Base-by-base conservation (phyloP, 441 rosid species). In the Jatropha podagrica region DNA sequence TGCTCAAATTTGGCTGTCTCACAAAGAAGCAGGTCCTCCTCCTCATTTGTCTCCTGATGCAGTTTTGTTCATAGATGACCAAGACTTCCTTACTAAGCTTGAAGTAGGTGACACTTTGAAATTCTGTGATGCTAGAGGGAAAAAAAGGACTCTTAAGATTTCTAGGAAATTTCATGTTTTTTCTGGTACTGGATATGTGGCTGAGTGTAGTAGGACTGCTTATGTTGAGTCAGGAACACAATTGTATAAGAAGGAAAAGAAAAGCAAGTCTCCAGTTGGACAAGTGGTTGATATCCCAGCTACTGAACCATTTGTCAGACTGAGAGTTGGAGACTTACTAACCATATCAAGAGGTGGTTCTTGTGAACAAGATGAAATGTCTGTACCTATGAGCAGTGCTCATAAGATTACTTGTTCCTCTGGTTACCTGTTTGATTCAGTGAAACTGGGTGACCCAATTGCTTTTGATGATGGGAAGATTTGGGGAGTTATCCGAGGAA, bases 401-500 rank as follows among this genome's bases (percentile, higher is more conserved):
- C 84, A 87, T 76, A 87, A 80, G 77, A 65, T 89, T 68, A 76
- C 86, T 14, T 91, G 93, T 72, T 78, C 89, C 41, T 91, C 92
- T 0, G 86, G 91, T 69, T 89, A 88, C 78, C 86, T 91, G 18
- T 91, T 91, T 67, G 87, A 86, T 73, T 88, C 93, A 1, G 90
- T 91, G 65, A 89, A 84, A 79, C 88, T 88, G 37, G 91, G 93
- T 15, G 90, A 91, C 56, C 83, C 76, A 71, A 89, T 91, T 52
- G 85, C 91, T 65, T 91, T 91, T 70, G 95, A 91, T 75, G 95
- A 91, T 73, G 95, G 95, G 6, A 91, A 86, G 82, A 86, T 87
- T 13, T 86, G 89, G 95, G 91, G 93, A 44, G 63, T 78, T 55
- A 85, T 89, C 75, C 83, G 88, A 79, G 93, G 93, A 82, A 77